phyloP scores from a whole-genome alignment of 2,329 filamentous ascomycete genomes.

The Hymenoscyphus infarciens region DNA sequence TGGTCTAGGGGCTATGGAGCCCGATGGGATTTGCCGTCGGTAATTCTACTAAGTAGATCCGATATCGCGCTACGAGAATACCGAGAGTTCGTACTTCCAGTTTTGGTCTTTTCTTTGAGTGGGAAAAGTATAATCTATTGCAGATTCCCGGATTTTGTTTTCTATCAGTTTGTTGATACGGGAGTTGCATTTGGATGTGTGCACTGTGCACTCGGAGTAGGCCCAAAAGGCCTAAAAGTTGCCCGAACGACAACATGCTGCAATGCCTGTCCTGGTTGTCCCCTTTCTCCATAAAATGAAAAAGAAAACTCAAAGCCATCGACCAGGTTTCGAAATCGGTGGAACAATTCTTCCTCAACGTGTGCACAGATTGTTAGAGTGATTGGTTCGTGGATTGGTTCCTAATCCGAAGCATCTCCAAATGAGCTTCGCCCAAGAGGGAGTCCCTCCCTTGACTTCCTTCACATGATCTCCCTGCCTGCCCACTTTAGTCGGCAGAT shows the following conservation, averaged over 20 bases:
- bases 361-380: neutral
- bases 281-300: too few relatives aligned
- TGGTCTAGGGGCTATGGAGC: neutral
- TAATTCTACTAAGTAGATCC: neutral
- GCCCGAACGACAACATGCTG: neutral
- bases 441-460: neutral
- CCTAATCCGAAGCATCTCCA: conserved; percentile 11
- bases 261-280: neutral
- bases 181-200: neutral
- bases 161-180: neutral
- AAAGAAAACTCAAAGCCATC: neutral
- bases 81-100: neutral
- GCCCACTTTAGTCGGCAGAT: neutral
- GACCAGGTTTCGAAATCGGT: neutral
- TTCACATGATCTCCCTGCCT: neutral
- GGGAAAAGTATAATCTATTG: neutral
- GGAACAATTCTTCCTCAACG: neutral
- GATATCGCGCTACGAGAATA: neutral
- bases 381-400: neutral
- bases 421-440: conserved; percentile 7
- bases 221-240: too few relatives aligned
- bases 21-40: neutral
- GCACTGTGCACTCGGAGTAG: neutral
- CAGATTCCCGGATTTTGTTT: neutral
- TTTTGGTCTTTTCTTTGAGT: neutral